These are phyloP conservation scores for Akanthomyces muscarius DNA, from an alignment of 2,329 filamentous ascomycete species.

Conservation along the genomic window DNA sequence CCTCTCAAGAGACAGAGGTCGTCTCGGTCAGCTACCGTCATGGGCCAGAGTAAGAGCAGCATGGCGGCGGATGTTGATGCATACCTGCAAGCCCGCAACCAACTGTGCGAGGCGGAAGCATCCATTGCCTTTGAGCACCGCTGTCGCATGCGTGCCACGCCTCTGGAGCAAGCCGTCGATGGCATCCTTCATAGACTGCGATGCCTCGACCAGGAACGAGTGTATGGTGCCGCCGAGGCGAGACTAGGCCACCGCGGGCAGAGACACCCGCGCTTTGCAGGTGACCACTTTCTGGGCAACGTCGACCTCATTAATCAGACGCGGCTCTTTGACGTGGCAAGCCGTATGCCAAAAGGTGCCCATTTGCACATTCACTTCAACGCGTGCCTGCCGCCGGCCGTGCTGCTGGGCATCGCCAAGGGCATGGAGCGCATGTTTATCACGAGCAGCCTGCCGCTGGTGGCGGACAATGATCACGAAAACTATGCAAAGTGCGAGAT, in stretches of 20 bases:
- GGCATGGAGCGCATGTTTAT: slow-evolving; percentile 65
- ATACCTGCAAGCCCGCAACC: not conserved
- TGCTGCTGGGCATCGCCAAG: slow-evolving; percentile 54
- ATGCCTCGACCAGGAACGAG: slow-evolving; percentile 30
- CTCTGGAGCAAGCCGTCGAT: slow-evolving; percentile 36
- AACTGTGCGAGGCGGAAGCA: slow-evolving; percentile 3
- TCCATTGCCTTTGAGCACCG: slow-evolving; percentile 34
- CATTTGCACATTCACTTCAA: slow-evolving; percentile 78
- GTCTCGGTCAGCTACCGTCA: not conserved
- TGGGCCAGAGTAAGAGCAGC: not conserved
- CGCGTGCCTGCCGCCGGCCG: slow-evolving; percentile 59
- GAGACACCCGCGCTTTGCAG: slow-evolving; percentile 41
- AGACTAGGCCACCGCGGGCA: slow-evolving; percentile 40
- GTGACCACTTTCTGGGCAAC: slow-evolving; percentile 58
- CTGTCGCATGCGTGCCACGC: slow-evolving; percentile 31
- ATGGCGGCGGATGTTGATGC: not conserved
- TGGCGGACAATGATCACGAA: slow-evolving; percentile 33
- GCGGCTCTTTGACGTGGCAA: slow-evolving; percentile 52
- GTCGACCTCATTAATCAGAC: slow-evolving; percentile 52
- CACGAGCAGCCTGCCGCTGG: slow-evolving; percentile 51
- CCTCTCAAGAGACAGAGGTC: slow-evolving; percentile 14
- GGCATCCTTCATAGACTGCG: slow-evolving; percentile 37
- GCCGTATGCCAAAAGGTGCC: slow-evolving; percentile 63
- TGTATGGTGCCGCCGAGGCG: slow-evolving; percentile 34
- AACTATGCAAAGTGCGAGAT: slow-evolving; percentile 55